These are phyloP conservation scores for Clavariopsis aquatica DNA, from an alignment of 495 filamentous ascomycete species.

Conservation along the genomic window DNA sequence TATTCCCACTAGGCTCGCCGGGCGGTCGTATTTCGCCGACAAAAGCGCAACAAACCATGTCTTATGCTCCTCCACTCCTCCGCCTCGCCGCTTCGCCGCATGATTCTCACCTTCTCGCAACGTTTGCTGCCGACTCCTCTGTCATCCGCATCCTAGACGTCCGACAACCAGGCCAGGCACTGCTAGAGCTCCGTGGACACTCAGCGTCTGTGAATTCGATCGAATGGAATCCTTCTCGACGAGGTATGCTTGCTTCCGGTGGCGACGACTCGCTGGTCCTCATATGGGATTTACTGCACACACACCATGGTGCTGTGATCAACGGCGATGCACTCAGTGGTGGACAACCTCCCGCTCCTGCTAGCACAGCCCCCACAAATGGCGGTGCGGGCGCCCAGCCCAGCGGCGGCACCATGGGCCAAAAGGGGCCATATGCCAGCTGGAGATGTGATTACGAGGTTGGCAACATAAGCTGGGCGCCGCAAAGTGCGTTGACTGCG, in stretches of 20 bases:
- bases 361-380: constrained; percentile 22
- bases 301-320: constrained; percentile 46
- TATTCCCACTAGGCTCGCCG: constrained; percentile 33
- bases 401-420: constrained; percentile 19
- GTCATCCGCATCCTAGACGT: constrained; percentile 95
- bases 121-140: constrained; percentile 90
- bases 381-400: constrained; percentile 42
- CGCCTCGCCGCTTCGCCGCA: constrained; percentile 92
- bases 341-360: constrained; percentile 52
- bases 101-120: constrained; percentile 92
- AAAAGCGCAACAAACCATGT: constrained; percentile 69
- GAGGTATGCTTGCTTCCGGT: constrained; percentile 87
- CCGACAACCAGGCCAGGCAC: constrained; percentile 90
- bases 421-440: constrained; percentile 67
- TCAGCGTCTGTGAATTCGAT: constrained; percentile 82
- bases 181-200: constrained; percentile 94
- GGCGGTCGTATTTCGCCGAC: constrained; percentile 60
- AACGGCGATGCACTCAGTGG: constrained; percentile 46
- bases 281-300: constrained; percentile 88
- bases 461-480: constrained; percentile 91
- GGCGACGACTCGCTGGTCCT: constrained; percentile 89
- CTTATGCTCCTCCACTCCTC: constrained; percentile 80
- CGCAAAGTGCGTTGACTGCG: constrained; percentile 68
- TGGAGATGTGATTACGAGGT: constrained; percentile 98
- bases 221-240: constrained; percentile 87